Conservation (phyloP, 371 early-diverging fungal genomes). For the Mucor racemosus region DNA sequence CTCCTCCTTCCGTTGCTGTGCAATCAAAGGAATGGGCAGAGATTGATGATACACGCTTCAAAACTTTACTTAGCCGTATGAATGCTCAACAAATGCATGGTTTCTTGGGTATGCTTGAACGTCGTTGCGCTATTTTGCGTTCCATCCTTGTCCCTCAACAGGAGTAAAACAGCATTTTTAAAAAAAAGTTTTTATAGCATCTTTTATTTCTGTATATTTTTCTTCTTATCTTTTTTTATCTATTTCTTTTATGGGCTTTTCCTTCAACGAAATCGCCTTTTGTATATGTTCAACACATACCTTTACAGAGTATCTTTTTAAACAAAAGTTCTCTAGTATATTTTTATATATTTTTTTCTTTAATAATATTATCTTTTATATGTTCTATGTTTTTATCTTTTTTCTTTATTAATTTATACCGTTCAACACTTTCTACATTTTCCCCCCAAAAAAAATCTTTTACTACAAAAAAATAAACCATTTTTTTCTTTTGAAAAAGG, state of each 20-base stretch:
- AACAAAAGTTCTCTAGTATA: slow-evolving; percentile 14
- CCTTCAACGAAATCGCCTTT: slow-evolving; percentile 17
- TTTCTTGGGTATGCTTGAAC: slow-evolving; percentile 57
- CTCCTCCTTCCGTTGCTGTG: slow-evolving; percentile 16
- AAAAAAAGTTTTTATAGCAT: neutral
- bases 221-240: slow-evolving; percentile 9
- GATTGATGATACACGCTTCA: slow-evolving; percentile 52
- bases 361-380: neutral
- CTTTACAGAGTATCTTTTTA: slow-evolving; percentile 18
- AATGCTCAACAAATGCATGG: slow-evolving; percentile 60
- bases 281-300: slow-evolving; percentile 45
- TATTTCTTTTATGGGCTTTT: slow-evolving; percentile 6
- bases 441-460: neutral
- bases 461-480: neutral
- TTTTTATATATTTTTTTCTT: slow-evolving; percentile 10
- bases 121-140: slow-evolving; percentile 45
- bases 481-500: neutral
- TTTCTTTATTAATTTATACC: slow-evolving; percentile 20
- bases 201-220: slow-evolving; percentile 14
- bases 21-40: slow-evolving; percentile 50
- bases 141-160: slow-evolving; percentile 33
- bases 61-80: slow-evolving; percentile 52
- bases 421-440: slow-evolving; percentile 26
- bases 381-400: slow-evolving; percentile 9
- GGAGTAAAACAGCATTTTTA: slow-evolving; percentile 8